Percentiles rank a stretch among this genome's conserved stretches.
These are phyloP conservation scores for Haplographium delicatum DNA, from an alignment of 495 filamentous ascomycete genomes.

Conservation along the genomic window DNA sequence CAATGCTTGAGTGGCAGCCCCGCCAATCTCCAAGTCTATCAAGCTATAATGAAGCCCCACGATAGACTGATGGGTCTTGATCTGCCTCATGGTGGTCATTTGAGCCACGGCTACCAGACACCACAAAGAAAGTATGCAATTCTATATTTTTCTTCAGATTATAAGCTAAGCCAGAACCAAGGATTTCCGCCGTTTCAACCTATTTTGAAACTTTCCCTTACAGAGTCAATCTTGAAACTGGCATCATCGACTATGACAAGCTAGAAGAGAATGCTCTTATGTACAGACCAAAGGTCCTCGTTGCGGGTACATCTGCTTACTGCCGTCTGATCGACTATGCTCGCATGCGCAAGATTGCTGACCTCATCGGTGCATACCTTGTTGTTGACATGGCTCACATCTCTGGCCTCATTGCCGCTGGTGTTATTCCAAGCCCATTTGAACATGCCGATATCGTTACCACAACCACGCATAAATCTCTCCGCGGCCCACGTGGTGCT, in stretches of 20 bases:
- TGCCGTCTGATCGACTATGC: conserved; percentile 96
- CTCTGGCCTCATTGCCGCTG: conserved; percentile 88
- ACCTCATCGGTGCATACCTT: conserved; percentile 90
- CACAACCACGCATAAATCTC: conserved; percentile 98
- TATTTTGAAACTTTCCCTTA: conserved; percentile 96
- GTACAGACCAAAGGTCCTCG: conserved; percentile 92
- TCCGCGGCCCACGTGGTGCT: conserved; percentile 95
- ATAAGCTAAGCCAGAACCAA: conserved; percentile 28
- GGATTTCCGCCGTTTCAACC: conserved; percentile 88
- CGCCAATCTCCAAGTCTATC: conserved; percentile 97
- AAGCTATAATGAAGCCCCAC: conserved; percentile 95
- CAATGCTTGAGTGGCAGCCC: conserved; percentile 89
- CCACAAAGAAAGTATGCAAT: conserved; percentile 72
- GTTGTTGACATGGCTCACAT: conserved; percentile 99
- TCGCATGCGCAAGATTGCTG: conserved; percentile 93
- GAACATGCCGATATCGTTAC: conserved; percentile 93
- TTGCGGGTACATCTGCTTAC: conserved; percentile 98
- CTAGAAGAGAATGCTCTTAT: conserved; percentile 89
- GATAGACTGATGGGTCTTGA: conserved; percentile 97
- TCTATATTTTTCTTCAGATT: neutral
- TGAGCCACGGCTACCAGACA: conserved; percentile 98
- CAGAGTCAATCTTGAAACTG: conserved; percentile 84
- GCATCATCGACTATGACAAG: conserved; percentile 94
- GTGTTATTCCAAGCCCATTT: conserved; percentile 93
- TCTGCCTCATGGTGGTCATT: conserved; percentile 94